phyloP scores from a whole-genome alignment of 2,329 filamentous ascomycete species.

The Phyllosticta paracitricarpa region DNA sequence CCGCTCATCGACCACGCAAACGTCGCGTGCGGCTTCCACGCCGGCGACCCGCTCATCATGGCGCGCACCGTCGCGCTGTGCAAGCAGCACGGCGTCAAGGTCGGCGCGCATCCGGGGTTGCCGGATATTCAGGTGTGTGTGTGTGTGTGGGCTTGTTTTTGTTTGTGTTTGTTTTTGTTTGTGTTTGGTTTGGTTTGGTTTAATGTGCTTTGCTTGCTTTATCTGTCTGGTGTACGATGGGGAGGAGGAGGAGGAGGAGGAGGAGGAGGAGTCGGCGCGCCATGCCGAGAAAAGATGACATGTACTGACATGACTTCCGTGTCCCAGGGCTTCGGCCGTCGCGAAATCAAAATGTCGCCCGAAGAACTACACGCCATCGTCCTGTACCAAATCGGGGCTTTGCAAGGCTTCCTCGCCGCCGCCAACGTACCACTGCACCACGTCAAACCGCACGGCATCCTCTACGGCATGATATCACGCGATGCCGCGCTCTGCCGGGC shows the following conservation, averaged over 20 bases:
- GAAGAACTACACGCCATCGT: constrained; percentile 49
- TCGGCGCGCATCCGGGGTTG: constrained; percentile 55
- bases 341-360: constrained; percentile 49
- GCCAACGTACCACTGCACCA: constrained; percentile 49
- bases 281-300: too few species aligned
- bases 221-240: too few species aligned
- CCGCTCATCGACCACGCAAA: constrained; percentile 52
- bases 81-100: constrained; percentile 46
- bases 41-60: constrained; percentile 55
- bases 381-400: constrained; percentile 54
- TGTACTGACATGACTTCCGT: too few species aligned
- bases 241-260: too few species aligned
- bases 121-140: constrained; percentile 43
- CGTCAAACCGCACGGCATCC: constrained; percentile 52
- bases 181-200: too few species aligned
- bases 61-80: constrained; percentile 47
- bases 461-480: constrained; percentile 49
- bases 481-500: constrained; percentile 43
- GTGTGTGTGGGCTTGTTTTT: too few species aligned
- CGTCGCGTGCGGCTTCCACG: constrained; percentile 51
- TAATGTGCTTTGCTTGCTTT: too few species aligned
- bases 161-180: too few species aligned
- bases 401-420: constrained; percentile 48
- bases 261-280: too few species aligned
- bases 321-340: constrained; percentile 47